phyloP scores from a whole-genome alignment of 305 asterid species.

The Fraxinus paxiana region DNA sequence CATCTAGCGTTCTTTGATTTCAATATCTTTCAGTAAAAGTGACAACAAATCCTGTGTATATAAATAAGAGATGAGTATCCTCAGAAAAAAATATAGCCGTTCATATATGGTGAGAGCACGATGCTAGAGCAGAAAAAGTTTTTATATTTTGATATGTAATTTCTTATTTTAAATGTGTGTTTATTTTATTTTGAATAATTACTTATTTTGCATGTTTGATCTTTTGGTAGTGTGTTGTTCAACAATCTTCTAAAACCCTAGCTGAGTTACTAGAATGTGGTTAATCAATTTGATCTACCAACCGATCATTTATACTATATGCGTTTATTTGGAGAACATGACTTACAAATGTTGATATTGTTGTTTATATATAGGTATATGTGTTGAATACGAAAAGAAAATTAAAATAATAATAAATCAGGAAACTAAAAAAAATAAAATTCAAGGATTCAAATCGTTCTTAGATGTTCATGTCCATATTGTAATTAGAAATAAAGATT shows the following conservation, averaged over 20 bases:
- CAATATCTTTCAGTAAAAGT: background rate
- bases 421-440: background rate
- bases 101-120: background rate
- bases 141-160: background rate
- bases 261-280: background rate
- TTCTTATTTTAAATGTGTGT: background rate
- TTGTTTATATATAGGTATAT: background rate
- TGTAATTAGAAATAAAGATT: background rate
- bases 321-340: background rate
- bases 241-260: background rate
- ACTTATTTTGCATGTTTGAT: background rate
- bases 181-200: background rate
- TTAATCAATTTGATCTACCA: background rate
- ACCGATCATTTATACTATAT: background rate
- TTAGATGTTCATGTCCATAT: background rate
- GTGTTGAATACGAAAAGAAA: background rate
- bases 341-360: background rate
- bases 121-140: background rate
- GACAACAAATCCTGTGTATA: background rate
- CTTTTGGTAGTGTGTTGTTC: background rate
- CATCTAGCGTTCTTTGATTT: too few relatives aligned
- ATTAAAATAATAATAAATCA: background rate
- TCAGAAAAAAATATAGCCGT: background rate
- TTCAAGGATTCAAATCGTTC: background rate
- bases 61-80: background rate